Conservation (phyloP, 2,329 filamentous ascomycete genomes). For the Aspergillus pseudoviridinutans region DNA sequence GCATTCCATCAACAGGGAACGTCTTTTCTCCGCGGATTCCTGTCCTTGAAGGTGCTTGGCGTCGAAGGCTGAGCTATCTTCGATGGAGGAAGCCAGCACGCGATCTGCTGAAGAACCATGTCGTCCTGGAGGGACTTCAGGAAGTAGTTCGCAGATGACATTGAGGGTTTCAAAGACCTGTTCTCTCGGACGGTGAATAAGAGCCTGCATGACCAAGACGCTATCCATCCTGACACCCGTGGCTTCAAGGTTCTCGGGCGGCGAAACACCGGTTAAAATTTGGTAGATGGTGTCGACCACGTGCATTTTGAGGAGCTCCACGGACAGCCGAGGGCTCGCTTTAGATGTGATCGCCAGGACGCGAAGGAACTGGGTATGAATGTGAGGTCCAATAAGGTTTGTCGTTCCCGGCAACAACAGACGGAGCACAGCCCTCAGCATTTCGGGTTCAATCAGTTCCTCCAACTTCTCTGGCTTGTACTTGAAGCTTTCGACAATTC, state of each 20-base stretch:
- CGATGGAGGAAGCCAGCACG: constrained; percentile 42
- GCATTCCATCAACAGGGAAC: constrained; percentile 79
- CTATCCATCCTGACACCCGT: constrained; percentile 72
- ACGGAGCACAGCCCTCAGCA: constrained; percentile 79
- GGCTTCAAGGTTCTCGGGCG: constrained; percentile 65
- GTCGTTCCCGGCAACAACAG: constrained; percentile 90
- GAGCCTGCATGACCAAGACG: constrained; percentile 96
- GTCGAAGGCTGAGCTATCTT: constrained; percentile 41
- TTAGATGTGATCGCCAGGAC: constrained; percentile 87
- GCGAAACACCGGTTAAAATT: constrained; percentile 92
- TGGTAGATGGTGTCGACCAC: constrained; percentile 97
- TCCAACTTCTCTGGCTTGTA: constrained; percentile 83
- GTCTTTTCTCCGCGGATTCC: constrained; percentile 68
- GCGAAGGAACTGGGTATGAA: constrained; percentile 93
- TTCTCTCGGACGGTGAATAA: constrained; percentile 91
- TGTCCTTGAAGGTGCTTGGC: constrained; percentile 37
- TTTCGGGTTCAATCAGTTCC: constrained; percentile 81
- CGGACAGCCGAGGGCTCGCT: constrained; percentile 80
- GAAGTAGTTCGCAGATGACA: constrained; percentile 91
- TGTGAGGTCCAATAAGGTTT: constrained; percentile 87
- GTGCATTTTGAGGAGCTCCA: constrained; percentile 91
- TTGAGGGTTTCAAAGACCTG: constrained; percentile 97
- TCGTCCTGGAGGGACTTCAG: constrained; percentile 64
- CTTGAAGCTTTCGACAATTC: constrained; percentile 96
- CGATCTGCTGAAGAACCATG: constrained; percentile 50